A percentile compares a stretch with the other conserved stretches of the same genome.
Conservation (phyloP, 1,284 basidiomycete genomes). For the Omphalotus olearius region DNA sequence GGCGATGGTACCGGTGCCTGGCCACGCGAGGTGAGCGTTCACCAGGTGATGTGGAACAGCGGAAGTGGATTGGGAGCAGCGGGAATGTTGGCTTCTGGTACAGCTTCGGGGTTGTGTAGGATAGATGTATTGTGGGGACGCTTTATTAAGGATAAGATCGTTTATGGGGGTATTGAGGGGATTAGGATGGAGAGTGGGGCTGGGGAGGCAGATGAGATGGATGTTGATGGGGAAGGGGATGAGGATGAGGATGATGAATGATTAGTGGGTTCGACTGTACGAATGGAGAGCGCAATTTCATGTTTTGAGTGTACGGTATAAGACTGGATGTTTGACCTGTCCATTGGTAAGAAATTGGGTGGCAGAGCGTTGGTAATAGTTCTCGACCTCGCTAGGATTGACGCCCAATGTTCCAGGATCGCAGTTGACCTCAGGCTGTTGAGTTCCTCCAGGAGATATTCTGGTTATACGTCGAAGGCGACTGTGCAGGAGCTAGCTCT, state of each 20-base stretch:
- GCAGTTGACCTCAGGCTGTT: too few relatives aligned
- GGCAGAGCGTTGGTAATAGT: too few relatives aligned
- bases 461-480: too few relatives aligned
- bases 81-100: conserved; percentile 71
- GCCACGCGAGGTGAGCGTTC: conserved; percentile 71
- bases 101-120: conserved; percentile 79
- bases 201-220: conserved; percentile 3
- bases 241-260: neutral
- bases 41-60: conserved; percentile 77
- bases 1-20: conserved; percentile 58
- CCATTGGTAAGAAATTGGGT: too few relatives aligned
- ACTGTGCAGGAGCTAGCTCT: too few relatives aligned
- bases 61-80: conserved; percentile 64
- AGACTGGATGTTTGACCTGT: too few relatives aligned
- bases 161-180: conserved; percentile 49
- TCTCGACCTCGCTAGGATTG: too few relatives aligned
- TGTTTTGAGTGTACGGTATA: too few relatives aligned
- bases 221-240: conserved; percentile 1
- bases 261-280: too few relatives aligned
- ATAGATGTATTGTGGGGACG: conserved; percentile 74
- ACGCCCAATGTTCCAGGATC: too few relatives aligned
- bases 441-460: too few relatives aligned
- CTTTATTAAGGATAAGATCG: conserved; percentile 57
- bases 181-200: conserved; percentile 10
- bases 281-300: too few relatives aligned